Conservation (phyloP, 192 early-diverging fungal species). For the Coemansia sp. region DNA sequence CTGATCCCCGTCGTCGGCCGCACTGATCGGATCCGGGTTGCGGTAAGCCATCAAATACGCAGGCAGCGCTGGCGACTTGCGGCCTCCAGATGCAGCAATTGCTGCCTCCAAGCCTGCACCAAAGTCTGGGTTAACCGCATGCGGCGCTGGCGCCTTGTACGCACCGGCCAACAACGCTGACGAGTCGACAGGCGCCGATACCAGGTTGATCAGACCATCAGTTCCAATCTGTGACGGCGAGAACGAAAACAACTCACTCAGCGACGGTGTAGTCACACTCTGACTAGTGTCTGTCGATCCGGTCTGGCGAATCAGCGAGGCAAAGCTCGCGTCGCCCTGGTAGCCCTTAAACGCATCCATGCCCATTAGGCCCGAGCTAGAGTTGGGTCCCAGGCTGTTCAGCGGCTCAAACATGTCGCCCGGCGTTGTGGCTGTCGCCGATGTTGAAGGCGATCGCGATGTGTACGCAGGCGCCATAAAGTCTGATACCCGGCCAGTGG, state of each 20-base stretch:
- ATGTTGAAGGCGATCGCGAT: constrained; percentile 17
- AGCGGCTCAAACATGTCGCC: constrained; percentile 50
- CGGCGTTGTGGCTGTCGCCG: constrained; percentile 16
- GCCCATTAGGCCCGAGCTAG: constrained; percentile 9
- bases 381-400: constrained; percentile 2
- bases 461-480: constrained; percentile 3
- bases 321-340: constrained; percentile 28
- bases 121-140: not conserved
- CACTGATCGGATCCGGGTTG: constrained; percentile 38
- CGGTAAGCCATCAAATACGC: constrained; percentile 51
- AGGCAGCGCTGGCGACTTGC: constrained; percentile 20
- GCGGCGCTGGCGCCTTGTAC: not conserved
- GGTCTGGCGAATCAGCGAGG: constrained; percentile 31
- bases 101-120: not conserved
- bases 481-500: not conserved
- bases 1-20: constrained; percentile 41
- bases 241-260: constrained; percentile 40
- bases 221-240: constrained; percentile 22
- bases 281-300: not conserved
- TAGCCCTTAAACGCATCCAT: constrained; percentile 30
- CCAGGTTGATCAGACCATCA: constrained; percentile 32
- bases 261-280: constrained; percentile 22
- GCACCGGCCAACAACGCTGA: not conserved
- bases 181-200: constrained; percentile 10
- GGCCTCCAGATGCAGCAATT: not conserved